phyloP scores from a whole-genome alignment of 2,329 filamentous ascomycete genomes.

The Fusarium sp. region DNA sequence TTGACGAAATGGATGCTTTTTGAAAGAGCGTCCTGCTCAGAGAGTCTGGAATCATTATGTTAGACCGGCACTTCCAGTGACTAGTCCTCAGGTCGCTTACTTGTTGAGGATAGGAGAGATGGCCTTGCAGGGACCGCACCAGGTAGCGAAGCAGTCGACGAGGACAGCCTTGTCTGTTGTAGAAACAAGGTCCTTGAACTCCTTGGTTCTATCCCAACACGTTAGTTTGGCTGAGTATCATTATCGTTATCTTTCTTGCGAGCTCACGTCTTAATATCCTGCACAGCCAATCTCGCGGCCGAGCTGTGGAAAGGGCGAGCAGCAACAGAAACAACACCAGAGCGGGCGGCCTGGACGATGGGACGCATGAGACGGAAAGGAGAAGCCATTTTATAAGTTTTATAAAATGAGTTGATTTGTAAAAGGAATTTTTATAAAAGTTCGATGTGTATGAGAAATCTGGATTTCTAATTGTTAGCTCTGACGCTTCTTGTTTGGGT shows the following conservation, averaged over 20 bases:
- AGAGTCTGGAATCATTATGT: slow-evolving; percentile 34
- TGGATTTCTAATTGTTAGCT: slow-evolving; percentile 39
- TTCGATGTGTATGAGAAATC: slow-evolving; percentile 19
- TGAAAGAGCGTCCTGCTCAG: slow-evolving; percentile 60
- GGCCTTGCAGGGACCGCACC: slow-evolving; percentile 96
- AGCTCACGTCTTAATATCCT: slow-evolving; percentile 57
- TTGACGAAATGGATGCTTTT: slow-evolving; percentile 82
- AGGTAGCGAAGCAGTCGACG: slow-evolving; percentile 73
- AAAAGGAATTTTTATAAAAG: neutral
- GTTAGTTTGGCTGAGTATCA: slow-evolving; percentile 5
- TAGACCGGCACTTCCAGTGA: neutral
- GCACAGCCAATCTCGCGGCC: slow-evolving; percentile 59
- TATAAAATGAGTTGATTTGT: neutral
- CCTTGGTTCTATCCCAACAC: slow-evolving; percentile 63
- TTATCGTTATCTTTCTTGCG: neutral
- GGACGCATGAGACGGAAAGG: slow-evolving; percentile 38
- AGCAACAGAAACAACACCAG: slow-evolving; percentile 20
- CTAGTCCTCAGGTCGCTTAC: slow-evolving; percentile 33
- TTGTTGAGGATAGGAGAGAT: slow-evolving; percentile 78
- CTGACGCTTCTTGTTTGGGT: slow-evolving; percentile 25
- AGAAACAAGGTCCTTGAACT: slow-evolving; percentile 69
- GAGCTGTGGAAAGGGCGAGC: slow-evolving; percentile 54
- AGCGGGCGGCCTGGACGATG: slow-evolving; percentile 39
- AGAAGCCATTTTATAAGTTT: slow-evolving; percentile 36
- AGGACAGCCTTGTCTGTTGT: slow-evolving; percentile 72